These are phyloP conservation scores for Corrigiola litoralis DNA, from an alignment of 179 eudicot species.

Conservation along the genomic window DNA sequence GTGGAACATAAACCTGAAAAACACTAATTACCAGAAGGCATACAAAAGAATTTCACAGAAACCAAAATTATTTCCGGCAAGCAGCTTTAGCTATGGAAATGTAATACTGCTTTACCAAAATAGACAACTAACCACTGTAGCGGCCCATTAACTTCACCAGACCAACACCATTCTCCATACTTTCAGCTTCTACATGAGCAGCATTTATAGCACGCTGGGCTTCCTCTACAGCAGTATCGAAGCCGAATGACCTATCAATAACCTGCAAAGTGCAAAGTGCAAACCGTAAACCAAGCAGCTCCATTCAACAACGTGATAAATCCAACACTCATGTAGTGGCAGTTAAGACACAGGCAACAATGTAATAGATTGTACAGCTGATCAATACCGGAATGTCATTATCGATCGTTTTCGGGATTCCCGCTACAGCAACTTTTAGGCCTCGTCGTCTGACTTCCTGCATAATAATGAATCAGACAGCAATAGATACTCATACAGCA, in stretches of 20 bases:
- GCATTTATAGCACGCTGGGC: slow-evolving; percentile 61
- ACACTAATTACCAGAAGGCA: neutral
- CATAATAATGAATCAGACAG: slow-evolving; percentile 2
- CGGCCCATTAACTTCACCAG: slow-evolving; percentile 60
- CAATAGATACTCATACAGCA: neutral
- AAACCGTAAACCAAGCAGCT: slow-evolving; percentile 9
- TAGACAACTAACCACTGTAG: slow-evolving; percentile 38
- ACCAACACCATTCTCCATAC: slow-evolving; percentile 51
- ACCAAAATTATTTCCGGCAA: neutral
- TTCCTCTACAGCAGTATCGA: slow-evolving; percentile 58
- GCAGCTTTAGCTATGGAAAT: neutral
- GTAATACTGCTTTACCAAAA: neutral
- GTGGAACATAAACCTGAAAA: neutral
- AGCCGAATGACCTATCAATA: slow-evolving; percentile 52
- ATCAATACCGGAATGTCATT: slow-evolving; percentile 47
- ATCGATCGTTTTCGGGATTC: slow-evolving; percentile 56
- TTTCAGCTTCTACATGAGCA: slow-evolving; percentile 59
- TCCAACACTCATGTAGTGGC: neutral
- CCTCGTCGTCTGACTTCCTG: slow-evolving; percentile 50
- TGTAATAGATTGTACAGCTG: neutral
- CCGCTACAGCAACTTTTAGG: slow-evolving; percentile 47
- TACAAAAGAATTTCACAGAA: neutral
- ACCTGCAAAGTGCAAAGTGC: slow-evolving; percentile 24
- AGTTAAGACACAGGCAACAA: slow-evolving; percentile 5
- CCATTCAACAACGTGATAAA: neutral